Base-by-base conservation (phyloP, 2,329 filamentous ascomycete species). In the Gnomoniopsis smithogilvyi region DNA sequence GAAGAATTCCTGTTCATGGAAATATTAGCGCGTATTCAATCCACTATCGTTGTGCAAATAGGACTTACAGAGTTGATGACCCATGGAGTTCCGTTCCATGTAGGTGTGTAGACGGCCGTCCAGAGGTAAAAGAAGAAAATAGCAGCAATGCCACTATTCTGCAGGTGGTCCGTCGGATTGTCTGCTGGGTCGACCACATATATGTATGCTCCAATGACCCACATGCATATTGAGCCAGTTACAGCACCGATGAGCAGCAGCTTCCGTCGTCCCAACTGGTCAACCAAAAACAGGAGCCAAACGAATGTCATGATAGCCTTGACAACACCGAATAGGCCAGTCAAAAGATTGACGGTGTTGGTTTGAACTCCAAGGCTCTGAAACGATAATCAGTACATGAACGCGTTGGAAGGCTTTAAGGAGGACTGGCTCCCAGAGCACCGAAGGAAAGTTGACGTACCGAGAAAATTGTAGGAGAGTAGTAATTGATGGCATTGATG, bases 31-130 rank as follows among this genome's bases (percentile, higher is more conserved):
- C 50, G 15, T 11, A 33, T 41, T 14, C 36, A 8, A n/a, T 1
- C 26, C 19, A 14, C 15, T 4, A 1, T 21, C 0, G 3, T n/a
- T 4, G 14, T 3, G 7, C 6, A 12, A 12, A 47, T 19, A 17
- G 3, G 17, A 34, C 51, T 36, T 24, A 54, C 51, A 22, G 80
- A 80, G 75, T 90, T 90, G 67, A 90, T 74, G 21, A 92, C 87
- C 89, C 89, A 92, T 0, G 88, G 89, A 0, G 86, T 89, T 1
- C 87, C 87, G 67, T 90, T 90, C 87, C 87, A 90, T 0, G 83
- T 82, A 0, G 83, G 87, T 0, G 86, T 90, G 74, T 91, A 92
- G 70, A 87, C 86, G 0, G 81, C 83, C 1, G 88, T 90, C 84
- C 86, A 91, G 0, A 91, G 78, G 67, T 90, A 91, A 75, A 91